These are phyloP conservation scores for Dictyostelium intermedium DNA, from an alignment of 78 protist genomes.

Conservation along the genomic window DNA sequence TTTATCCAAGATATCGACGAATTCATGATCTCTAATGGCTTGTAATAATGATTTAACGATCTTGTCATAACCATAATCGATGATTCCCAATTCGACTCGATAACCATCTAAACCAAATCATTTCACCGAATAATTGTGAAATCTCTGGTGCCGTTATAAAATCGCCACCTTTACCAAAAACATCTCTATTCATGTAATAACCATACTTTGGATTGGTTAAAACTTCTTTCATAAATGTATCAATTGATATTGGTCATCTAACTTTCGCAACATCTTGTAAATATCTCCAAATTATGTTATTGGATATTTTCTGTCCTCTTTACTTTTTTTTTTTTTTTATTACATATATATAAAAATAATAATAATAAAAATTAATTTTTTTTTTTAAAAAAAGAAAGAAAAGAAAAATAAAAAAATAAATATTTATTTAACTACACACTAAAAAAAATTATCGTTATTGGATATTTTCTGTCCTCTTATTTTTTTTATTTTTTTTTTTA, in stretches of 20 bases:
- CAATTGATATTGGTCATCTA: conserved; percentile 85
- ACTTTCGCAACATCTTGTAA: conserved; percentile 59
- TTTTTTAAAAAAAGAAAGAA: no score
- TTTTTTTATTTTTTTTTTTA: no score
- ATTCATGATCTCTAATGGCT: conserved; percentile 76
- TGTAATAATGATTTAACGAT: conserved; percentile 29
- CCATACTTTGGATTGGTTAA: conserved; percentile 87
- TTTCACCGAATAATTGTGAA: conserved; percentile 89
- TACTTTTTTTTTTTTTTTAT: no score
- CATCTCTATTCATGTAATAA: conserved; percentile 87
- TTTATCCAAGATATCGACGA: conserved; percentile 68
- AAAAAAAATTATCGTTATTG: conserved; percentile 70
- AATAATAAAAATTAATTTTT: no score
- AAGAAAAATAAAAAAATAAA: no score
- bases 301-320: conserved; percentile 47
- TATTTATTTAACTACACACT: not conserved
- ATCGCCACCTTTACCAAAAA: conserved; percentile 90
- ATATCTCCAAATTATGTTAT: conserved; percentile 70
- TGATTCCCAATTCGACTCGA: conserved; percentile 79
- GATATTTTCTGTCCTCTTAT: conserved; percentile 53
- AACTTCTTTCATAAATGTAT: conserved; percentile 80
- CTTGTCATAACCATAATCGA: conserved; percentile 85
- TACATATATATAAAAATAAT: not conserved
- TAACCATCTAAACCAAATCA: conserved; percentile 83
- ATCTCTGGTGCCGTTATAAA: conserved; percentile 92